Evolutionary conservation across 768 basidiomycete genomes (phyloP).

Genomic region (Strobilomyces dryophilus): DNA sequence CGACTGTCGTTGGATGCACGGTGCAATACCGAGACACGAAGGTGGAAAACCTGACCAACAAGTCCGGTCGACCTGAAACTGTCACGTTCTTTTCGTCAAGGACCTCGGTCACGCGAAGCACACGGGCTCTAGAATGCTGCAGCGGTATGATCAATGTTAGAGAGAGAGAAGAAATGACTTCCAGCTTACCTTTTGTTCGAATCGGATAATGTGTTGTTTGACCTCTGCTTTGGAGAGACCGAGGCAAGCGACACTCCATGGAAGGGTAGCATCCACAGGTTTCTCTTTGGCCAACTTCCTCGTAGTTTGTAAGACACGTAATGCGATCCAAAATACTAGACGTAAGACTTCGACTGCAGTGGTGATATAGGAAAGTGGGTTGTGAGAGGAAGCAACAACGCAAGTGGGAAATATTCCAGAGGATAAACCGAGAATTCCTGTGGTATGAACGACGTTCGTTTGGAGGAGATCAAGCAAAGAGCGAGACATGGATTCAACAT

Average conservation of each 20-base stretch:
- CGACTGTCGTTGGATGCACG: constrained; percentile 42
- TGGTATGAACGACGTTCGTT: constrained; percentile 30
- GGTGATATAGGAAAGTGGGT: constrained; percentile 38
- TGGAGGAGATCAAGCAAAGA: constrained; percentile 30
- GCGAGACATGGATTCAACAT: constrained; percentile 27
- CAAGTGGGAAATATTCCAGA: constrained; percentile 54
- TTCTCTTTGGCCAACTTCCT: constrained; percentile 15
- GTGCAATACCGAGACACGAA: constrained; percentile 33
- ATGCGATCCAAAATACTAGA: constrained; percentile 49
- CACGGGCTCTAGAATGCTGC: constrained; percentile 15
- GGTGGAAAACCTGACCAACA: constrained; percentile 40
- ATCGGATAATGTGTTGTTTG: constrained; percentile 25
- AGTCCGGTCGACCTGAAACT: constrained; percentile 54
- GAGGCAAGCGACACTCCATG: constrained; percentile 47
- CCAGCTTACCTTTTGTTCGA: constrained; percentile 19
- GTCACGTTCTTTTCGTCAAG: constrained; percentile 47
- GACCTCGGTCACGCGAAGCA: constrained; percentile 48
- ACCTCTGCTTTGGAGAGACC: constrained; percentile 25
- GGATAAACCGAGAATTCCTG: constrained; percentile 51
- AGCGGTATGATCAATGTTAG: not conserved
- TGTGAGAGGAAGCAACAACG: constrained; percentile 43
- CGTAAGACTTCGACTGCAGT: constrained; percentile 46
- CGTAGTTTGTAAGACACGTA: constrained; percentile 37
- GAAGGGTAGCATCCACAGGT: constrained; percentile 23
- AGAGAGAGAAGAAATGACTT: not conserved